phyloP scores from a whole-genome alignment of 2,329 filamentous ascomycete genomes.

The Cordyceps fumosorosea region DNA sequence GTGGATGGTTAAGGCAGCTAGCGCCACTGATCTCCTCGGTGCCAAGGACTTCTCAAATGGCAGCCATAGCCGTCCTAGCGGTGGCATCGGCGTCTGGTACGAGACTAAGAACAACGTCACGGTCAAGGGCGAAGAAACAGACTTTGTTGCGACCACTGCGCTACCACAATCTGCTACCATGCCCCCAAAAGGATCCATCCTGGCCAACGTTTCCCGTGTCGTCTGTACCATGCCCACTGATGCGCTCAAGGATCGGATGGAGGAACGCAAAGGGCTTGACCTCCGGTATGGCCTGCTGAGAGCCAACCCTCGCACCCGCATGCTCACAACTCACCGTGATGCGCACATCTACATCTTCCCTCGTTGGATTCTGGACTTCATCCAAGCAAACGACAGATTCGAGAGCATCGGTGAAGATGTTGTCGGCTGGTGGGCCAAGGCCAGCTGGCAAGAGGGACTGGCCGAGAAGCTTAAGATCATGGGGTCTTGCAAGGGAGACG shows the following conservation, averaged over 20 bases:
- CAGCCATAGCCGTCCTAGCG: conserved; percentile 47
- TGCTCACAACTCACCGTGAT: conserved; percentile 80
- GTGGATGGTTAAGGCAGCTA: conserved; percentile 82
- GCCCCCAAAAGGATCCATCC: conserved; percentile 51
- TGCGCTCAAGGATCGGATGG: conserved; percentile 75
- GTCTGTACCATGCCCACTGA: conserved; percentile 86
- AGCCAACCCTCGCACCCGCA: conserved; percentile 67
- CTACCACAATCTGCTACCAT: conserved; percentile 47
- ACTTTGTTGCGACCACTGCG: conserved; percentile 77
- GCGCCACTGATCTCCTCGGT: conserved; percentile 55
- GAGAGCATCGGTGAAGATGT: conserved; percentile 89
- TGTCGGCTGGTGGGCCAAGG: conserved; percentile 91
- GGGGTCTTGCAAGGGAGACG: conserved; percentile 44
- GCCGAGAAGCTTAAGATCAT: conserved; percentile 69
- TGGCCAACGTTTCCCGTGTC: conserved; percentile 65
- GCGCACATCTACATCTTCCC: conserved; percentile 95
- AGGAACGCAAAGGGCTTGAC: conserved; percentile 66
- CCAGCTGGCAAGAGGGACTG: conserved; percentile 80
- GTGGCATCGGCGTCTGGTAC: conserved; percentile 87
- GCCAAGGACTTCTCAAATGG: conserved; percentile 35
- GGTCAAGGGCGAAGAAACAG: conserved; percentile 85
- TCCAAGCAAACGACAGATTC: conserved; percentile 70
- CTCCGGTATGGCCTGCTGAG: conserved; percentile 70
- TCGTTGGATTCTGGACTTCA: conserved; percentile 81
- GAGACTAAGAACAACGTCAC: conserved; percentile 69